phyloP scores from a whole-genome alignment of 371 early-diverging fungal genomes.

The Apophysomyces sp. region DNA sequence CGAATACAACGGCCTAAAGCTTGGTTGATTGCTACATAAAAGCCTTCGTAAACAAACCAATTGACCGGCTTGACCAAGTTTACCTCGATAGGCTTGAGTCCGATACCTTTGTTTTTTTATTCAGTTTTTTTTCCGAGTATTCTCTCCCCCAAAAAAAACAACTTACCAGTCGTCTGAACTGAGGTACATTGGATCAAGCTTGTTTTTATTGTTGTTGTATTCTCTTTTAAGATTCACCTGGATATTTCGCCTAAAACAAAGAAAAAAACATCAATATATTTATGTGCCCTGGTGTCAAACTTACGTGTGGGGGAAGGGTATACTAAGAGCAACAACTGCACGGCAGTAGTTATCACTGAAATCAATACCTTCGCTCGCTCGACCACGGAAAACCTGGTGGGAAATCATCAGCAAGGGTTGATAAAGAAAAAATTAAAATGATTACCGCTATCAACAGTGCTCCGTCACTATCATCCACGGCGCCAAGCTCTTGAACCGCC shows the following conservation, averaged over 20 bases:
- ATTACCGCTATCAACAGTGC: slow-evolving; percentile 62
- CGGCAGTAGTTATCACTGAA: slow-evolving; percentile 88
- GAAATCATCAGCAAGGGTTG: not conserved
- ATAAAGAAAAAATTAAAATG: slow-evolving; percentile 39
- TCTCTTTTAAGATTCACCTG: slow-evolving; percentile 37
- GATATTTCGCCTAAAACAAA: slow-evolving; percentile 38
- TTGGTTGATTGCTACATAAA: slow-evolving; percentile 82
- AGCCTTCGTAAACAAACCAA: not conserved
- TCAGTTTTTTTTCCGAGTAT: not conserved
- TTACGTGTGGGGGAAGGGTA: slow-evolving; percentile 79
- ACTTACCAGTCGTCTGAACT: not conserved
- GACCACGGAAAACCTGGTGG: slow-evolving; percentile 75
- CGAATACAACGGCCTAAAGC: slow-evolving; percentile 93
- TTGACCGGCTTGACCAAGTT: not conserved
- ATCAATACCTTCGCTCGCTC: slow-evolving; percentile 95
- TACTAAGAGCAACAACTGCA: slow-evolving; percentile 89
- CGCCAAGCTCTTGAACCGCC: slow-evolving; percentile 3
- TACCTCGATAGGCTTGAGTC: slow-evolving; percentile 79
- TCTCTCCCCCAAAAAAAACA: not conserved
- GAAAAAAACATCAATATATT: too few species aligned
- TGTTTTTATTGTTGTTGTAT: slow-evolving; percentile 33
- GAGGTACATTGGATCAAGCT: not conserved
- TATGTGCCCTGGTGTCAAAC: too few species aligned
- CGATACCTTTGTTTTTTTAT: slow-evolving; percentile 63
- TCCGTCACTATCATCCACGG: slow-evolving; percentile 40